A percentile compares a stretch with the other conserved stretches of the same genome.
Evolutionary conservation across 2,329 filamentous ascomycete species (phyloP).

Genomic region (Exophiala sideris): DNA sequence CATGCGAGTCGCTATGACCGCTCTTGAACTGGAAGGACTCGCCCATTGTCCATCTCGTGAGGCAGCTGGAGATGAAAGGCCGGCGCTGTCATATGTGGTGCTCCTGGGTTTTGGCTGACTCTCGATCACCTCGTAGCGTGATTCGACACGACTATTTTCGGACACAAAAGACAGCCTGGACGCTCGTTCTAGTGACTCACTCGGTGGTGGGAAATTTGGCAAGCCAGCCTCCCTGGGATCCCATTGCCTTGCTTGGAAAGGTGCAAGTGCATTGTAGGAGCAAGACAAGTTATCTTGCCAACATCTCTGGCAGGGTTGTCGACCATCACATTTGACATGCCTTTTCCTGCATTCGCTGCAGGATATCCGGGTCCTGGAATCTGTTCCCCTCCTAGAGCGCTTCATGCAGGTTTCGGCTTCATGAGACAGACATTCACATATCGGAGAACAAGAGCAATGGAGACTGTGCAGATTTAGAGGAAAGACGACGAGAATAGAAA

Average conservation of each 20-base stretch:
- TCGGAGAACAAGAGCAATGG: too few relatives aligned
- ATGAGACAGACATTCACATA: neutral
- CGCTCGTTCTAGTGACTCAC: neutral
- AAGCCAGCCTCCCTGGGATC: neutral
- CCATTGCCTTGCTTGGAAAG: neutral
- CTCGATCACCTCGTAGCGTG: neutral
- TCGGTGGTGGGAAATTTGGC: neutral
- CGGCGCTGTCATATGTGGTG: neutral
- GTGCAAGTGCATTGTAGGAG: neutral
- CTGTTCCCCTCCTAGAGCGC: slow-evolving; percentile 3
- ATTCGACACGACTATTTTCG: slow-evolving; percentile 1
- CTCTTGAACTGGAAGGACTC: neutral
- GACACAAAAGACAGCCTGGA: neutral
- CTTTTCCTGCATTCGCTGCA: neutral
- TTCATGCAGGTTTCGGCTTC: neutral
- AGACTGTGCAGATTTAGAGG: neutral
- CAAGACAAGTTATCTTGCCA: slow-evolving; percentile 5
- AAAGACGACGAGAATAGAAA: neutral
- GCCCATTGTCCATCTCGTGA: neutral
- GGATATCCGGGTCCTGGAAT: slow-evolving; percentile 1
- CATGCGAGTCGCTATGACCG: neutral
- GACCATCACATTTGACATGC: slow-evolving; percentile 2
- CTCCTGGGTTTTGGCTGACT: neutral
- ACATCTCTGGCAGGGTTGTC: slow-evolving; percentile 4
- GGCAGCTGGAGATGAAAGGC: neutral